Conservation (phyloP, 805 yeast species). For the Candida ortonii region DNA sequence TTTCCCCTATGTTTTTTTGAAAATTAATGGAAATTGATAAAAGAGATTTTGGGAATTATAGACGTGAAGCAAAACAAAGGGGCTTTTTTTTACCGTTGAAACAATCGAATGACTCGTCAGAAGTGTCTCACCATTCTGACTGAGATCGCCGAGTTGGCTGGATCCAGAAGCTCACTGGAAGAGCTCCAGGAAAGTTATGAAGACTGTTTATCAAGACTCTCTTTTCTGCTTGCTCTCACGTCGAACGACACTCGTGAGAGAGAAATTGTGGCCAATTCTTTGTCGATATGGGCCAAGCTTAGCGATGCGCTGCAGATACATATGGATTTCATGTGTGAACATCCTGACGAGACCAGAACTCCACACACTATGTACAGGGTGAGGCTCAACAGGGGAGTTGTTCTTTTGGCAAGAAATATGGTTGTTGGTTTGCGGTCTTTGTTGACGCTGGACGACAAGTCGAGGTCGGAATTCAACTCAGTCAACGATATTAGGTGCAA, state of each 20-base stretch:
- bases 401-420: constrained; percentile 24
- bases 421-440: constrained; percentile 19
- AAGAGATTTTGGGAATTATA: no score
- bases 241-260: constrained; percentile 15
- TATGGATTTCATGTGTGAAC: constrained; percentile 1
- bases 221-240: constrained; percentile 13
- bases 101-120: constrained; percentile 16
- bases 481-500: constrained; percentile 10
- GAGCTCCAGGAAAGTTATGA: constrained; percentile 4
- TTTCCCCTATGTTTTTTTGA: no score
- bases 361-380: constrained; percentile 8
- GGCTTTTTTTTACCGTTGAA: neutral
- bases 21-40: no score
- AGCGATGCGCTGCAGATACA: constrained; percentile 12
- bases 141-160: constrained; percentile 13
- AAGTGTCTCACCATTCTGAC: constrained; percentile 16
- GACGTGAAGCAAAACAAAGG: no score
- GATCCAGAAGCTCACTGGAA: neutral
- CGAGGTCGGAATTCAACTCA: constrained; percentile 10
- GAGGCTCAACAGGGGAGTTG: constrained; percentile 23
- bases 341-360: constrained; percentile 1
- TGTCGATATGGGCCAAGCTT: constrained; percentile 23
- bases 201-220: constrained; percentile 15
- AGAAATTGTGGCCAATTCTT: constrained; percentile 17
- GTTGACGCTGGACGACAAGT: constrained; percentile 7